Evolutionary conservation across 768 basidiomycete species (phyloP), one percentile per base, ranked within the genome.

Genomic region (Boletus reticuloceps): DNA sequence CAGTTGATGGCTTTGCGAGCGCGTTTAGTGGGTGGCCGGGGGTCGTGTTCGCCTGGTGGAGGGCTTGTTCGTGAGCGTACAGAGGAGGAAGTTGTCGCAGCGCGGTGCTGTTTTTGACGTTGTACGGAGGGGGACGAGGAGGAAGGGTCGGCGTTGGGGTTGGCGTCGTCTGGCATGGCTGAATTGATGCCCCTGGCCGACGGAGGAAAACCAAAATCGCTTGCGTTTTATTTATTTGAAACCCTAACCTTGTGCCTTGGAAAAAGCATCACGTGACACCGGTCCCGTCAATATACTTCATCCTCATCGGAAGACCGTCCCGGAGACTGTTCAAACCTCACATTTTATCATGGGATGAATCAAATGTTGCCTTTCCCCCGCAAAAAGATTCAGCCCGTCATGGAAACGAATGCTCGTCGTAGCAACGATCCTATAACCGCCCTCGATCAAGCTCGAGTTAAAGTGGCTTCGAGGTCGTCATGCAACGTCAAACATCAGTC

Each of bases 1-100:
- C 91, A 93, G 73, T 93, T 93, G 62, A 93, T 91, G 17, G 91
- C 89, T 67, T 92, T 92, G 55, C 91, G 79, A 0, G 91, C 87
- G 44, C 91, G 85, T 72, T 92, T 93, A 22, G 89, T 84, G 4
- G 89, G 88, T 0, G 86, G 86, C 0, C 83, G 77, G 25, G 79
- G 77, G 65, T 86, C 85, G 43, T 77, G 78, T 20, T 84, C 82
- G 36, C 72, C 74, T 14, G 83, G 82, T 1, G 83, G 80, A 0
- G 69, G 69, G 31, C 64, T 66, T 0, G 80, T 75, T 52, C 83
- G 69, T 20, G 76, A 76, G 50, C 83, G 79, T 40, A 84, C 75
- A 6, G 77, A 72, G 31, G 56, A 12, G 14, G 75, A 58, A 6
- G 75, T 72, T 8, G 62, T 31, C 0, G 58, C 5, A 0, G 54